Evolutionary conservation across 345 rosid species (phyloP), one percentile per base, ranked within the genome.

Genomic region (Gossypium raimondii): DNA sequence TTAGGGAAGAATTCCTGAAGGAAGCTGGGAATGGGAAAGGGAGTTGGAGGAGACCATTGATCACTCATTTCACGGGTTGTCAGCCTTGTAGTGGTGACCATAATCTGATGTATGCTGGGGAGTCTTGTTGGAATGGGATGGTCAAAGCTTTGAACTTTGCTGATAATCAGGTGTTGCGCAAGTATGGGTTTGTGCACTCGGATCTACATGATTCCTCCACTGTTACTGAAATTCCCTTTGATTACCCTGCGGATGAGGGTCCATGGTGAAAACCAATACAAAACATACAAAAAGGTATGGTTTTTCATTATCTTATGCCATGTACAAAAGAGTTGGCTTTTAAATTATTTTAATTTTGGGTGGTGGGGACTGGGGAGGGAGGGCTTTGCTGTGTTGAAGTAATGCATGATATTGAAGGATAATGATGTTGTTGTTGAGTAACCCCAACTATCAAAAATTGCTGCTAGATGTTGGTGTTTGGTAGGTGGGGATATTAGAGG

Each of bases 21-120:
- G 89, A 67, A 29, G 89, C 86, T 44, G 88, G 85, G n/a, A 72
- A 69, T 61, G 91, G 92, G 56, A 81, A 81, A 61, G 81, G 91
- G 18, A 82, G 92, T 82, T 75, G 79, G 90, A 82, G 94, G 84
- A 74, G 98, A 66, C 97, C 99, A 77, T 89, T 91, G 18, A 74
- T 93, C 11, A 93, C 98, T 53, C 99, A 93, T 75, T 95, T 95
- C 80, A 86, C 99, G 43, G 99, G 99, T 13, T 95, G 99, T 53
- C 96, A 95, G 72, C 99, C 98, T 0, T 93, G 99, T 72, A 91
- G 89, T 74, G 99, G 99, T 57, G 88, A 89, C 78, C 93, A 93
- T 52, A 91, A 91, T 58, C 85, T 72, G 82, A 86, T 87, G 84
- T 95, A 95, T 80, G 80, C 80, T 11, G 96, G 94, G 17, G 90